Evolutionary conservation across 2,329 filamentous ascomycete genomes (phyloP).

Genomic region (Ophiostoma populinum): DNA sequence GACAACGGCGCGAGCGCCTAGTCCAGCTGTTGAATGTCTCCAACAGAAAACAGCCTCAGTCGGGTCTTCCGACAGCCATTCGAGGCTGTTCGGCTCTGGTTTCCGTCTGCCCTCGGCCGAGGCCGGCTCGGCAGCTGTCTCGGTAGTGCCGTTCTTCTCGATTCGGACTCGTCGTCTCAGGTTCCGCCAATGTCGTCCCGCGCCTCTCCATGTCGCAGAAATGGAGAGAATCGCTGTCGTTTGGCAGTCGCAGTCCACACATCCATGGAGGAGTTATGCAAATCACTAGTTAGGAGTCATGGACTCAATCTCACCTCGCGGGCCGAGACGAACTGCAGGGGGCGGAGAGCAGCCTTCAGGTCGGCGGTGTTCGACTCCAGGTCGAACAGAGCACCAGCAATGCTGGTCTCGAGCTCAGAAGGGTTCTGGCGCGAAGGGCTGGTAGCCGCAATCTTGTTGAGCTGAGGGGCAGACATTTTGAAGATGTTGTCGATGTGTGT

Average conservation of each 20-base stretch:
- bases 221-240: no score
- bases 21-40: background rate
- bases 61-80: slow-evolving; percentile 3
- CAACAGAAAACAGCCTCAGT: background rate
- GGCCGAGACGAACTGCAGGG: slow-evolving; percentile 96
- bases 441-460: slow-evolving; percentile 98
- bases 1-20: background rate
- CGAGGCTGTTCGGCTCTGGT: background rate
- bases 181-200: background rate
- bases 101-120: background rate
- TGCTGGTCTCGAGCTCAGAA: slow-evolving; percentile 92
- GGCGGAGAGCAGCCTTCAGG: slow-evolving; percentile 88
- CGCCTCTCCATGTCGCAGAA: no score
- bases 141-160: background rate
- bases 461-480: slow-evolving; percentile 43
- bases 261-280: slow-evolving; percentile 5
- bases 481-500: slow-evolving; percentile 4
- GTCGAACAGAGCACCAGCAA: slow-evolving; percentile 94
- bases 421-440: slow-evolving; percentile 91
- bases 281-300: slow-evolving; percentile 5
- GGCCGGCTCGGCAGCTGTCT: background rate
- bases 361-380: slow-evolving; percentile 99
- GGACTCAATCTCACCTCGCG: slow-evolving; percentile 75
- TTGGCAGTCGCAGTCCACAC: slow-evolving; percentile 1
- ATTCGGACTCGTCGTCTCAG: background rate